Evolutionary conservation across 345 rosid species (phyloP), one percentile per base, ranked within the genome.

Genomic region (Arabis alpina): DNA sequence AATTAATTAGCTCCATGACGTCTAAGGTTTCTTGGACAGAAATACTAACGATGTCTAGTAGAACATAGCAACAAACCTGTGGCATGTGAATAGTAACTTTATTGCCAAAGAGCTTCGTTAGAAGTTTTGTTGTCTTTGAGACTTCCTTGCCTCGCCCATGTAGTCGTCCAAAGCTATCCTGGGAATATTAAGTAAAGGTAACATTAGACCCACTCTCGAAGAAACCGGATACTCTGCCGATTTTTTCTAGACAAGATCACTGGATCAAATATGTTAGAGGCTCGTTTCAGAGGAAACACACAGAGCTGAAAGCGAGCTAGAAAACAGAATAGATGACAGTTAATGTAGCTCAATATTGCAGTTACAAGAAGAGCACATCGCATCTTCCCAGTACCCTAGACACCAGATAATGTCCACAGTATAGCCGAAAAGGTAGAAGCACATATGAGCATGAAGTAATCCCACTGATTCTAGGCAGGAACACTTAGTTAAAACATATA

Each of bases 1-100:
- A 72, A 72, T 41, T 51, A 54, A 64, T 56, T 13, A 64, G 52
- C 51, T 54, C 30, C 64, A 64, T 64, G 40, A 55, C 37, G 56
- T 72, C 50, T 39, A 24, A 30, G 12, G 54, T 24, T 64, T 44
- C 63, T 10, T 39, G 32, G 40, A 51, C 67, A 78, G 19, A 62
- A 30, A 36, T 47, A 25, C 64, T 39, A 51, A 71, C 19, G 64
- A 16, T 28, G 44, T 2, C 2, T 36, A 10, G 59, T 48, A 53
- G 49, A 71, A 24, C 50, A 55, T 53, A n/a, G 16, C n/a, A 48
- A 67, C 72, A 42, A 50, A 93, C 98, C 93, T 88, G 97, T 41
- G 98, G 97, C 88, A 87, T 75, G 76, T 93, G 90, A 80, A 90
- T 84, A 30, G 86, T 82, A 45, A 93, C 90, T 93, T 88, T 87